phyloP scores from a whole-genome alignment of 106 monocot species.

The Dendrobium nobile region DNA sequence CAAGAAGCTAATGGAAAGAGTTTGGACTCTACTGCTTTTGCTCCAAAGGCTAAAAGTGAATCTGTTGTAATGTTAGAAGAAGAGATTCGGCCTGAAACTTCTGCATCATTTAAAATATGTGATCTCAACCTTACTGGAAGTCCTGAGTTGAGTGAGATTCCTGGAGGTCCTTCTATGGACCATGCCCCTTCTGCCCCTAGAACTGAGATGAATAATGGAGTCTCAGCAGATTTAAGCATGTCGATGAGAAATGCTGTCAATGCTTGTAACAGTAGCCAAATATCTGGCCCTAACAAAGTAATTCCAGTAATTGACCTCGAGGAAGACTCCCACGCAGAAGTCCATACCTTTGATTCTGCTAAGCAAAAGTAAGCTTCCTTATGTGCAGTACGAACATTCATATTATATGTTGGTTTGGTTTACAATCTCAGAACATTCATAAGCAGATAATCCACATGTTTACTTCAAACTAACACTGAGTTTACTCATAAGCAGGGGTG shows the following conservation, averaged over 20 bases:
- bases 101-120: slow-evolving; percentile 38
- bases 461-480: background rate
- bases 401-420: background rate
- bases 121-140: slow-evolving; percentile 66
- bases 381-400: background rate
- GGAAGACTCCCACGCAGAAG: slow-evolving; percentile 36
- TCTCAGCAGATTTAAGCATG: slow-evolving; percentile 23
- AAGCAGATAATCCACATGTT: background rate
- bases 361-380: slow-evolving; percentile 44
- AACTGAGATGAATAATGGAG: slow-evolving; percentile 14
- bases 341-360: slow-evolving; percentile 19
- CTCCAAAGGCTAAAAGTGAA: slow-evolving; percentile 26
- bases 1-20: slow-evolving; percentile 15
- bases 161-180: slow-evolving; percentile 21
- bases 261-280: background rate
- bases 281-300: slow-evolving; percentile 16
- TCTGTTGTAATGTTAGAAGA: slow-evolving; percentile 26
- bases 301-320: slow-evolving; percentile 54
- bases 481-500: slow-evolving; percentile 24
- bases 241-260: slow-evolving; percentile 16
- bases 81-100: slow-evolving; percentile 16
- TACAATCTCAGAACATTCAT: background rate
- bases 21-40: slow-evolving; percentile 16
- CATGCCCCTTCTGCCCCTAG: slow-evolving; percentile 11
- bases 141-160: slow-evolving; percentile 47